A percentile compares a stretch with the other conserved stretches of the same genome.
phyloP scores from a whole-genome alignment of 331 rosid genomes.

The Rhamnella rubrinervis region DNA sequence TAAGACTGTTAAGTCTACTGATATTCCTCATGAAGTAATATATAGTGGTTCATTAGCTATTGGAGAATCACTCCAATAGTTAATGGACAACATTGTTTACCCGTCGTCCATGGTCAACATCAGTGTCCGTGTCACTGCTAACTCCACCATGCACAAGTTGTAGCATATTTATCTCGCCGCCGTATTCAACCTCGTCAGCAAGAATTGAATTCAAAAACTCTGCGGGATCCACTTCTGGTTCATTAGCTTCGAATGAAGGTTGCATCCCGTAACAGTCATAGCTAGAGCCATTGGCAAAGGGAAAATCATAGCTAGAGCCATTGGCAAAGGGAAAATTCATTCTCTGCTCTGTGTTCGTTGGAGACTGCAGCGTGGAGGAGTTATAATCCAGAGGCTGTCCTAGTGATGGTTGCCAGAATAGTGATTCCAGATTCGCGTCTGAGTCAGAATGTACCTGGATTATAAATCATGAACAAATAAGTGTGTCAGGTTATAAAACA shows the following conservation, averaged over 20 bases:
- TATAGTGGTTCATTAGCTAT: conserved; percentile 7
- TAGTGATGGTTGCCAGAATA: not conserved
- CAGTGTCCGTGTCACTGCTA: conserved; percentile 34
- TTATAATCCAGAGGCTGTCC: too few relatives aligned
- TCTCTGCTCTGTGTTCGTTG: not conserved
- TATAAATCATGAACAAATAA: not conserved
- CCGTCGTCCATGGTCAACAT: conserved; percentile 29
- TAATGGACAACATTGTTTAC: conserved; percentile 24
- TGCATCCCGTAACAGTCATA: not conserved
- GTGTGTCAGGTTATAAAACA: not conserved
- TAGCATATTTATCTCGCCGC: not conserved
- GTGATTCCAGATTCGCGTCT: not conserved
- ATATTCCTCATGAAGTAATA: not conserved
- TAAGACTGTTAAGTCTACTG: not conserved
- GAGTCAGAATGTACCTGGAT: not conserved
- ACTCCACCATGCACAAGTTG: conserved; percentile 15
- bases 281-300: not conserved
- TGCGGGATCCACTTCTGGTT: conserved; percentile 1
- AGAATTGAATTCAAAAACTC: not conserved
- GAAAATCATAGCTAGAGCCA: not conserved
- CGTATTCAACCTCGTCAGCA: not conserved
- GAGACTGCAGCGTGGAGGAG: too few relatives aligned
- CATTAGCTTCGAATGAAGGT: conserved; percentile 2
- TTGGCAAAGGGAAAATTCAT: too few relatives aligned
- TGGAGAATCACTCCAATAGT: not conserved